Evolutionary conservation across 179 eudicot species (phyloP), one percentile per base, ranked within the genome.

Genomic region (Sideroxylon spinosum): DNA sequence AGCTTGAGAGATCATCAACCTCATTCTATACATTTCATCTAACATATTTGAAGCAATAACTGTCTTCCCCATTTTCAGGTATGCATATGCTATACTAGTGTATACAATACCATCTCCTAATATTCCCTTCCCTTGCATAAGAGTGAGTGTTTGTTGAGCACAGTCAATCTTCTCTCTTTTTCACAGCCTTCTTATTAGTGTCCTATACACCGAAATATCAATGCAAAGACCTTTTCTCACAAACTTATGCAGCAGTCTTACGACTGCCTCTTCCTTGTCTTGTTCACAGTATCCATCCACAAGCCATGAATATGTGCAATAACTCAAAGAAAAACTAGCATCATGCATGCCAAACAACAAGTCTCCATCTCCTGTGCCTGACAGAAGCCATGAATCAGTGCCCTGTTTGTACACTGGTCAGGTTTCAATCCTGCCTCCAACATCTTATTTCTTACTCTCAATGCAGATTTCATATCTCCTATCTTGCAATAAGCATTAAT

Each of bases 341-440:
- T 73, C 78, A 64, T 88, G 63, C 93, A 91, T 91, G 49, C 84
- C 83, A 78, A 91, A 86, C 63, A 90, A 82, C 78, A 78, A 76
- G 10, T 88, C 81, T 79, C 84, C 48, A 86, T 71, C 29, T 89
- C 88, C 22, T 60, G 68, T 65, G 77, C 84, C 86, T 81, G 87
- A 86, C 99, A 95, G 56, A 91, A 83, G 50, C 98, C 98, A 82
- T 90, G 81, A 79, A 93, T 87, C 67, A 95, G 73, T 61, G 94
- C 91, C 86, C 87, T 93, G 81, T 86, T 89, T 73, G 98, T 93
- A 76, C 86, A 92, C 65, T 75, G 74, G 70, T 93, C 96, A 28
- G 87, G 91, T 76, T 84, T 92, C 82, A 90, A 80, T 76, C 92
- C 98, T 26, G 83, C 89, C 70, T 77, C 87, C 72, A 89, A 82